Evolutionary conservation across 2,329 filamentous ascomycete species (phyloP).

Genomic region (Pyricularia pennisetigena): DNA sequence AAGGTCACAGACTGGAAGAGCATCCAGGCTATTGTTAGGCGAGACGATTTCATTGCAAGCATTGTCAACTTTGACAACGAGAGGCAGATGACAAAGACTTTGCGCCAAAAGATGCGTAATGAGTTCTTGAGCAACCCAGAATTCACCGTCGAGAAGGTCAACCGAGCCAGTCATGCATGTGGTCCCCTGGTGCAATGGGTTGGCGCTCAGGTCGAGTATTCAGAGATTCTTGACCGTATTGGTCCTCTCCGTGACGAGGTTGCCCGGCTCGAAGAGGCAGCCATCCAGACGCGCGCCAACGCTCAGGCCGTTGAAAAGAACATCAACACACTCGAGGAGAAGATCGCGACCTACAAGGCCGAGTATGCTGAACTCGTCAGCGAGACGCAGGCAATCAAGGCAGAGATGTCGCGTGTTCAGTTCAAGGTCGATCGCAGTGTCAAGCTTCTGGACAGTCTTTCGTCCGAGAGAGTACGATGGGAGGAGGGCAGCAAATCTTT

Average conservation of each 20-base stretch:
- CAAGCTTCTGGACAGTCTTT: constrained; percentile 84
- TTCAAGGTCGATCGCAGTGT: constrained; percentile 98
- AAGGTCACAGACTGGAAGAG: constrained; percentile 83
- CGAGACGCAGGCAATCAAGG: constrained; percentile 93
- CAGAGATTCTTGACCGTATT: constrained; percentile 90
- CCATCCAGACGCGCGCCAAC: constrained; percentile 85
- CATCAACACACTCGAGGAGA: constrained; percentile 73
- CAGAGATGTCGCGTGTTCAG: constrained; percentile 91
- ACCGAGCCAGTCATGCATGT: constrained; percentile 92
- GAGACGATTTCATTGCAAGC: constrained; percentile 94
- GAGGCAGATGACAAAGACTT: constrained; percentile 76
- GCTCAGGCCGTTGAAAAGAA: constrained; percentile 86
- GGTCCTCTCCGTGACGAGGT: constrained; percentile 90
- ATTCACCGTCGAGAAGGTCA: constrained; percentile 93
- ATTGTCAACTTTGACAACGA: constrained; percentile 98
- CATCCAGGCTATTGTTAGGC: constrained; percentile 78
- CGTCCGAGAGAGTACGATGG: constrained; percentile 88
- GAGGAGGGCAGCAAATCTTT: constrained; percentile 97
- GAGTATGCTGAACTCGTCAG: constrained; percentile 95
- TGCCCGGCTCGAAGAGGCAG: constrained; percentile 73
- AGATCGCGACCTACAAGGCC: constrained; percentile 89
- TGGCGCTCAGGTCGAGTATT: constrained; percentile 91
- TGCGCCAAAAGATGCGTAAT: constrained; percentile 81
- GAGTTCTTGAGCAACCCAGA: constrained; percentile 89
- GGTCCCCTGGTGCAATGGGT: constrained; percentile 97